Conservation (phyloP, 352 stramenopile genomes). For the Globisporangium alternatum region DNA sequence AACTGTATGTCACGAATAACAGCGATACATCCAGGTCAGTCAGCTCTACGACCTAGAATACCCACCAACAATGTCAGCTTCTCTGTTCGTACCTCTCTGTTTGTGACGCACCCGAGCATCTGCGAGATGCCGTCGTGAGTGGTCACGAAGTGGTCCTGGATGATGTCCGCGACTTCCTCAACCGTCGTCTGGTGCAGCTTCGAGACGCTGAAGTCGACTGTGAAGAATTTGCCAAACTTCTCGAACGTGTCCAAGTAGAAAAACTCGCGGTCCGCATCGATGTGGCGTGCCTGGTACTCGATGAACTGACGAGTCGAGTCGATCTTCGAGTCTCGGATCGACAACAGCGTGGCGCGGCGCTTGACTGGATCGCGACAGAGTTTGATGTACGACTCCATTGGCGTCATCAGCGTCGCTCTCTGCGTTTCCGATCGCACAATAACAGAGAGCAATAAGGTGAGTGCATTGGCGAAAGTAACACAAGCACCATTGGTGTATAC, state of each 20-base stretch:
- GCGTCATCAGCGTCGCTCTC: constrained; percentile 61
- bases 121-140: constrained; percentile 50
- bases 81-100: constrained; percentile 34
- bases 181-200: constrained; percentile 42
- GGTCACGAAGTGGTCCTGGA: constrained; percentile 59
- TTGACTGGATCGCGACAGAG: constrained; percentile 36
- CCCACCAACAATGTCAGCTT: neutral
- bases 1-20: constrained; percentile 21
- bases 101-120: constrained; percentile 52
- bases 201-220: constrained; percentile 62
- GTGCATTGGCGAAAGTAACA: neutral
- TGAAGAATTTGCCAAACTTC: constrained; percentile 68
- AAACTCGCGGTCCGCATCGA: constrained; percentile 53
- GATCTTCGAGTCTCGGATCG: constrained; percentile 52
- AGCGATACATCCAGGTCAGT: neutral
- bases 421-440: constrained; percentile 15
- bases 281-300: constrained; percentile 41
- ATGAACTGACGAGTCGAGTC: constrained; percentile 38
- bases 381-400: constrained; percentile 64
- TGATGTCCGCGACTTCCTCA: constrained; percentile 41
- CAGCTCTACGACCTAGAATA: neutral
- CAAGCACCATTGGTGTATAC: constrained; percentile 5
- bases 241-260: constrained; percentile 70
- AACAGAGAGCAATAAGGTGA: neutral
- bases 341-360: constrained; percentile 37